A percentile compares a stretch with the other conserved stretches of the same genome.
Evolutionary conservation across 352 stramenopile genomes (phyloP).

Genomic region (Pythium dissimile): DNA sequence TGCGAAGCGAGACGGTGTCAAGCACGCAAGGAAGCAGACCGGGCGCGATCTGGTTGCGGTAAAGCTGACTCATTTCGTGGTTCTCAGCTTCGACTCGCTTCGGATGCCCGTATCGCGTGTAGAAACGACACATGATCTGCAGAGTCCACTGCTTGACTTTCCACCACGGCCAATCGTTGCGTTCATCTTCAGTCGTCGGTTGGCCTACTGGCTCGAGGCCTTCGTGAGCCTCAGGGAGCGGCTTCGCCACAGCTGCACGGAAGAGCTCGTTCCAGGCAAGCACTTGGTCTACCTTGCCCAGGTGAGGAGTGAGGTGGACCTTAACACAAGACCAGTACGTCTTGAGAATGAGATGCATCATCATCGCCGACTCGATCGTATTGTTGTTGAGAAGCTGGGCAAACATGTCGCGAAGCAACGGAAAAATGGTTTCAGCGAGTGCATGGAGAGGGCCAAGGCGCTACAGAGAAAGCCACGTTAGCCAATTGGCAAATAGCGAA

Average conservation of each 20-base stretch:
- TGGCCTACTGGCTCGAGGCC: constrained; percentile 81
- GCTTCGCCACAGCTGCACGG: constrained; percentile 86
- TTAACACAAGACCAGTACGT: constrained; percentile 98
- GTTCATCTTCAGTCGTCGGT: constrained; percentile 89
- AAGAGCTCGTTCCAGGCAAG: constrained; percentile 93
- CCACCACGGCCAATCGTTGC: constrained; percentile 95
- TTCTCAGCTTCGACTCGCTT: constrained; percentile 91
- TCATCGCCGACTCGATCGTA: constrained; percentile 92
- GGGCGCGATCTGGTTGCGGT: constrained; percentile 91
- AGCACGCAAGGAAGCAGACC: constrained; percentile 73
- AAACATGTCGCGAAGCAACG: constrained; percentile 91
- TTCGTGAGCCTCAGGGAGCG: constrained; percentile 85
- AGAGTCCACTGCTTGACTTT: constrained; percentile 99
- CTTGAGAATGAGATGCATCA: constrained; percentile 95
- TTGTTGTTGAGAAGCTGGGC: constrained; percentile 76
- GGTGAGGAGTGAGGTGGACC: constrained; percentile 88
- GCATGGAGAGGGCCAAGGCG: constrained; percentile 88
- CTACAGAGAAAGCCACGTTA: too few relatives aligned
- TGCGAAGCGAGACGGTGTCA: constrained; percentile 91
- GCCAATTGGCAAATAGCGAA: too few relatives aligned
- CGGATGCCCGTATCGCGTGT: constrained; percentile 96
- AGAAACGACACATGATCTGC: constrained; percentile 96
- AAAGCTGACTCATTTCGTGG: constrained; percentile 92
- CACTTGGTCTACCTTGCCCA: constrained; percentile 84
- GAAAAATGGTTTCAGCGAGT: constrained; percentile 92